Evolutionary conservation across 208 protist genomes (phyloP), one percentile per base, ranked within the genome.

Genomic region (Trypanosoma brucei): DNA sequence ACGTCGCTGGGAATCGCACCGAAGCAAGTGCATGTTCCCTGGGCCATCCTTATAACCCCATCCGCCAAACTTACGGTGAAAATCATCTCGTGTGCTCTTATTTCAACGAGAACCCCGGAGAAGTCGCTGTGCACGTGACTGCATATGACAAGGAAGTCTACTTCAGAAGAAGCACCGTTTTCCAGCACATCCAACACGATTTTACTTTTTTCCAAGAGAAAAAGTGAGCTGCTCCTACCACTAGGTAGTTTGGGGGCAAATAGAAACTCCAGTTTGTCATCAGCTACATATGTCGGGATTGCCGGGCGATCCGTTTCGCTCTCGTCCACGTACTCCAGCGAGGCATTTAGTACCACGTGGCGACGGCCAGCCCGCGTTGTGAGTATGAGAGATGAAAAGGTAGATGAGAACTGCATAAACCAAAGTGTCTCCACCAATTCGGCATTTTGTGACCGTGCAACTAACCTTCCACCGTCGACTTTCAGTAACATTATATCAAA

Each of bases 121-220:
- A 81, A 94, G 69, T 91, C 83, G 56, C 56, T 59, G 67, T 84
- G 72, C 22, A 83, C 60, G 65, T 88, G 83, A 9, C 62, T 61
- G 62, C 73, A 86, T 38, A 93, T 56, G 30, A 79, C 81, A 60
- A 93, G 80, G 60, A 63, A 68, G 34, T 84, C 81, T 53, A 86
- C 50, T 22, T 57, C 14, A 3, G 83, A 75, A 30, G 65, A 53
- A 37, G 71, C 56, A n/a, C 54, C 35, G 38, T 55, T 39, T 31
- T 55, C 48, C 45, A 84, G 55, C 48, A 66, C 63, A 5, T 71
- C 61, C 39, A 52, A 34, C 38, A 70, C 38, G 14, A 33, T 48
- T 52, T 68, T 52, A 35, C 61, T 46, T 58, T 0, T 52, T 74
- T 59, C 3, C 70, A 66, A 45, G 75, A 78, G 49, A 52, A 62